Percentiles rank a stretch among this genome's conserved stretches.
phyloP scores from a whole-genome alignment of 148 eudicot species.

The Pharnaceum exiguum region DNA sequence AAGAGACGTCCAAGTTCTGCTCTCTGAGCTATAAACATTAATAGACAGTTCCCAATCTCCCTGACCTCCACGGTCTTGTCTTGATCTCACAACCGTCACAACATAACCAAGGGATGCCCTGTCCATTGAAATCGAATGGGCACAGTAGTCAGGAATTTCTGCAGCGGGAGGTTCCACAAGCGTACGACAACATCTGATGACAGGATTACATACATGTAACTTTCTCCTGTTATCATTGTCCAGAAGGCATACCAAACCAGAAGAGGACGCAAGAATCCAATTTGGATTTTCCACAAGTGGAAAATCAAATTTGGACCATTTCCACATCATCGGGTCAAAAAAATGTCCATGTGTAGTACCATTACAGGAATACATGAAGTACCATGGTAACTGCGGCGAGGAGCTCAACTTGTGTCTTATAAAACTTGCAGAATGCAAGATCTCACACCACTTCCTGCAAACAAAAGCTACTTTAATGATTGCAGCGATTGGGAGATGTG shows the following conservation, averaged over 20 bases:
- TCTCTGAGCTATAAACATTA: slow-evolving; percentile 30
- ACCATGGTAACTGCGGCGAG: slow-evolving; percentile 38
- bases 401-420: neutral
- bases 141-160: slow-evolving; percentile 24
- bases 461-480: slow-evolving; percentile 30
- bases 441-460: slow-evolving; percentile 39
- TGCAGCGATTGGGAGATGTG: slow-evolving; percentile 28
- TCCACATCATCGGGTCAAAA: slow-evolving; percentile 32
- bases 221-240: slow-evolving; percentile 18
- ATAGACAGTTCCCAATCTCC: slow-evolving; percentile 33
- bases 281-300: slow-evolving; percentile 20
- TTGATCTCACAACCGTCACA: slow-evolving; percentile 32
- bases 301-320: slow-evolving; percentile 32
- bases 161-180: slow-evolving; percentile 25
- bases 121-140: slow-evolving; percentile 39
- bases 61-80: slow-evolving; percentile 21
- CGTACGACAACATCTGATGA: slow-evolving; percentile 20
- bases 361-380: slow-evolving; percentile 39
- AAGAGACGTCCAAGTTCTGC: slow-evolving; percentile 23
- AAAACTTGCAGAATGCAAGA: slow-evolving; percentile 24
- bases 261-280: slow-evolving; percentile 35
- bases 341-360: slow-evolving; percentile 29
- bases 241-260: slow-evolving; percentile 41
- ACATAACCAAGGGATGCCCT: slow-evolving; percentile 20
- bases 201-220: slow-evolving; percentile 36